Evolutionary conservation across 108 stramenopile species (phyloP).

Genomic region (Aurantiochytrium sp.): DNA sequence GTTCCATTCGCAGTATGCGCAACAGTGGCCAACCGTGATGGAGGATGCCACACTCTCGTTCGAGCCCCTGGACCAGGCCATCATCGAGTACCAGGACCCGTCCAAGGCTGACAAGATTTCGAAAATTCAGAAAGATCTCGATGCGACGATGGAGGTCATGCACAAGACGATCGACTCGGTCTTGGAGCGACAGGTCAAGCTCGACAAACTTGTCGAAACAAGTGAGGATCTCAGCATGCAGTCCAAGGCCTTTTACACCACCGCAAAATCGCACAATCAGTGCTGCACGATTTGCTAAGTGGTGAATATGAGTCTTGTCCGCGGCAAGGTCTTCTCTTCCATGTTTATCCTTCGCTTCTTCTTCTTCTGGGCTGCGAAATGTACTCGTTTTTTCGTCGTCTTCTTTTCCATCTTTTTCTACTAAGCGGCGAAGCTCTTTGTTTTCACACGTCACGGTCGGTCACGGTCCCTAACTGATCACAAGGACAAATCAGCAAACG

Average conservation of each 20-base stretch:
- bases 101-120: constrained; percentile 91
- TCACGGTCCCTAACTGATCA: too few relatives aligned
- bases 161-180: constrained; percentile 97
- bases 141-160: constrained; percentile 94
- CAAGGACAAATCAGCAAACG: too few relatives aligned
- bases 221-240: constrained; percentile 88
- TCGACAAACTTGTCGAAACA: constrained; percentile 91
- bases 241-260: constrained; percentile 98
- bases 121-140: constrained; percentile 96
- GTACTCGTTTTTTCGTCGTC: too few relatives aligned
- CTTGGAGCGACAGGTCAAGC: constrained; percentile 89
- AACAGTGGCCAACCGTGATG: constrained; percentile 30
- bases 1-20: constrained; percentile 57
- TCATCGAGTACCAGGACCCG: constrained; percentile 63
- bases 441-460: too few relatives aligned
- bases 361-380: too few relatives aligned
- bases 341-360: too few relatives aligned
- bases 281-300: constrained; percentile 82
- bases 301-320: too few relatives aligned
- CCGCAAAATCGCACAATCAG: constrained; percentile 93
- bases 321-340: too few relatives aligned
- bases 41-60: constrained; percentile 39
- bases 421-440: too few relatives aligned
- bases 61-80: constrained; percentile 44
- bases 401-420: too few relatives aligned